phyloP scores from a whole-genome alignment of 169 alveolate genomes.

The Cryptosporidium sp. region DNA sequence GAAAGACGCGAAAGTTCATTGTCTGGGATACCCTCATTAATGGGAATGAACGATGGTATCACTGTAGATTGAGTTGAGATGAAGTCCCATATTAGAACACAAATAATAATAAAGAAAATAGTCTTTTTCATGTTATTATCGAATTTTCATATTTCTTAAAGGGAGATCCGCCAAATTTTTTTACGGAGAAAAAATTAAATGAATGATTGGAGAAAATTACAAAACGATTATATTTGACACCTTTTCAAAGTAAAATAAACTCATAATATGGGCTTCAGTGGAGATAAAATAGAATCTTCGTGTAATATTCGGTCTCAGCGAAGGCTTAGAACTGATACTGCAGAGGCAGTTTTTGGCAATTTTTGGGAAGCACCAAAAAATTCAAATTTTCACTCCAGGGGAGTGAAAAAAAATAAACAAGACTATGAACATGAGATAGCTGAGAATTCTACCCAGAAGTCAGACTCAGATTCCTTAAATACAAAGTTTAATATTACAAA shows the following conservation, averaged over 20 bases:
- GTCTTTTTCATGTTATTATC: slow-evolving; percentile 7
- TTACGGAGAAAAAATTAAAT: neutral
- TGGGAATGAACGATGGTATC: slow-evolving; percentile 56
- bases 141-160: neutral
- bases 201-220: neutral
- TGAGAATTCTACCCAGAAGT: neutral
- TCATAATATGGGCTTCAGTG: neutral
- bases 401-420: slow-evolving; percentile 3
- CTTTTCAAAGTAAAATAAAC: neutral
- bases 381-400: slow-evolving; percentile 38
- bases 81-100: neutral
- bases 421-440: neutral
- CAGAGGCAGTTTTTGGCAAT: slow-evolving; percentile 47
- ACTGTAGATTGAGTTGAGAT: slow-evolving; percentile 29
- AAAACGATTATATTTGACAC: neutral
- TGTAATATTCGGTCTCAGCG: neutral
- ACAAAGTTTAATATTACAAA: neutral
- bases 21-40: slow-evolving; percentile 62
- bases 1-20: slow-evolving; percentile 52
- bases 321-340: slow-evolving; percentile 59
- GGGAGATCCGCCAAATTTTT: slow-evolving; percentile 62
- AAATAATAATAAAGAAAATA: neutral
- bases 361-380: slow-evolving; percentile 58
- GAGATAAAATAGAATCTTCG: neutral
- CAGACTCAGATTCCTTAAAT: neutral